Conservation (phyloP, 2,329 filamentous ascomycete genomes). For the Aspergillus brasiliensis region DNA sequence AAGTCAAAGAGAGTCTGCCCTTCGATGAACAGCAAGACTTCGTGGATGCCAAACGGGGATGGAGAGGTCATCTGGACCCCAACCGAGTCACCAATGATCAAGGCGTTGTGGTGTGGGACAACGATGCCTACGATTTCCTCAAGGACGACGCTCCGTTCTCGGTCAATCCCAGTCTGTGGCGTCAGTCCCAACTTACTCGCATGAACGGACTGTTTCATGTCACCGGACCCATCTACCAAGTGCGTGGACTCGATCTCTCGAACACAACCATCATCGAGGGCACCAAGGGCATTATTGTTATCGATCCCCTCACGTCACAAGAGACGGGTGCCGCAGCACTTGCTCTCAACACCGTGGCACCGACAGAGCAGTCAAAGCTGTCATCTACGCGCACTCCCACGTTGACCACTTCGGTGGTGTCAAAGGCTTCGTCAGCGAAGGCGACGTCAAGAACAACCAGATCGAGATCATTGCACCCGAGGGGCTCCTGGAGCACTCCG, state of each 20-base stretch:
- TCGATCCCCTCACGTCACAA: slow-evolving; percentile 41
- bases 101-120: slow-evolving; percentile 37
- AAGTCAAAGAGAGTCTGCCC: neutral
- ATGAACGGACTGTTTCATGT: slow-evolving; percentile 41
- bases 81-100: slow-evolving; percentile 18
- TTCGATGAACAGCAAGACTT: neutral
- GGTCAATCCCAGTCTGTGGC: slow-evolving; percentile 39
- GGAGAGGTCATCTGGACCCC: slow-evolving; percentile 20
- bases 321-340: slow-evolving; percentile 40
- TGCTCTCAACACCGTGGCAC: slow-evolving; percentile 23
- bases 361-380: slow-evolving; percentile 28
- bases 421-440: slow-evolving; percentile 15
- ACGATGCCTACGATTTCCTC: slow-evolving; percentile 36
- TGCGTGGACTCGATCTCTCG: slow-evolving; percentile 45
- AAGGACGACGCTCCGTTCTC: slow-evolving; percentile 24
- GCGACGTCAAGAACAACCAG: slow-evolving; percentile 2
- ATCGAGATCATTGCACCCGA: slow-evolving; percentile 37
- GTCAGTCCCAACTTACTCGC: slow-evolving; percentile 33
- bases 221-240: slow-evolving; percentile 40
- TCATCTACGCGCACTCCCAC: slow-evolving; percentile 48
- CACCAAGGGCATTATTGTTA: slow-evolving; percentile 39
- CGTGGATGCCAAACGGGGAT: slow-evolving; percentile 13
- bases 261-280: slow-evolving; percentile 46
- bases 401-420: slow-evolving; percentile 43
- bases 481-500: slow-evolving; percentile 43